Evolutionary conservation across 2,329 filamentous ascomycete genomes (phyloP), one percentile per base, ranked within the genome.

Genomic region (Lasiodiplodia sp.): DNA sequence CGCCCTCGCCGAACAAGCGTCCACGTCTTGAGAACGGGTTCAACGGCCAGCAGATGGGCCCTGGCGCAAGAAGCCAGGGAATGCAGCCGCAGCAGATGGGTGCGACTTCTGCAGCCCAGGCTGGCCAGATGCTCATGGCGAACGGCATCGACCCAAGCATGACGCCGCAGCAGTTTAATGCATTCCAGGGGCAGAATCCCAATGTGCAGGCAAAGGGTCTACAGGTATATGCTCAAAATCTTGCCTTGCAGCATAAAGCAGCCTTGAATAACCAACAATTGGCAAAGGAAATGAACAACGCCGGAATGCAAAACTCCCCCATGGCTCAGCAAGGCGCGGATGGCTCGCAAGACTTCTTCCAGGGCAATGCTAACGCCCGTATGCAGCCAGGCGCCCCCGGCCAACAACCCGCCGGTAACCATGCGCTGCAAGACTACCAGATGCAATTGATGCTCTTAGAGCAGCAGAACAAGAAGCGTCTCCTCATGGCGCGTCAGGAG

Each of bases 1-100:
- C 93, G 31, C 93, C 94, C 4, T 98, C 95, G 38, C 95, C 95
- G 2, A 95, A 92, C 71, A 98, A 98, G 84, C 88, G 94, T 75
- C 92, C 90, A 69, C 92, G 94, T 68, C 87, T 97, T 70, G 92
- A 94, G 72, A 91, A 86, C 86, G 86, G 86, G 11, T 93, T 93
- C 81, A 92, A 92, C 77, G 89, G 90, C 71, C 90, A 90, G 76
- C 91, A 90, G 74, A 91, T 94, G 87, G 91, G 91, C 82, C 88
- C 89, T 67, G 93, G 92, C 80, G 91, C 91, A 74, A 88, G 86
- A 71, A 83, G 88, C 78, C 91, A 90, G 78, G 90, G 86, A 77
- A 92, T 95, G 86, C 90, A 88, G 69, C 88, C 87, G 72, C 90
- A 92, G 81, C 84, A 84, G 76, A 88, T 90, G 84, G 86, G 85